A percentile compares a stretch with the other conserved stretches of the same genome.
Conservation (phyloP, 139 green algal genomes). For the Yamagishiella unicocca region DNA sequence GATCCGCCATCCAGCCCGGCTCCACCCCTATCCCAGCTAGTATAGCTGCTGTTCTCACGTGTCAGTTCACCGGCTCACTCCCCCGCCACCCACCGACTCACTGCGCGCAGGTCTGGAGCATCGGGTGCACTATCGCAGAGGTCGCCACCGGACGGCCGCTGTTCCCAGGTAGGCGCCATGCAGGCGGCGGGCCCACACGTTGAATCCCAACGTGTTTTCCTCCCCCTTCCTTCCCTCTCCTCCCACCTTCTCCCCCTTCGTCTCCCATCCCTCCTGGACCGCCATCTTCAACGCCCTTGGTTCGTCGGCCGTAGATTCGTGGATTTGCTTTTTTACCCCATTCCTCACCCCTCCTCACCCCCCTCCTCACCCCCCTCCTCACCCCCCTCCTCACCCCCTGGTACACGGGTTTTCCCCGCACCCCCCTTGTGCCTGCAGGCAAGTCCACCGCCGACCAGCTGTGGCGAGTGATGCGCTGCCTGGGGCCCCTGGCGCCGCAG, state of each 20-base stretch:
- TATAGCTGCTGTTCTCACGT: no score
- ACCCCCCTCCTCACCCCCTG: background rate
- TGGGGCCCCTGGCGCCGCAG: conserved; percentile 60
- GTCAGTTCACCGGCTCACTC: no score
- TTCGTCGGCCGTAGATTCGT: no score
- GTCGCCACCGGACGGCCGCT: conserved; percentile 76
- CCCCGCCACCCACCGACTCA: background rate
- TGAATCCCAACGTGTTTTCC: background rate
- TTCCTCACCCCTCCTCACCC: background rate
- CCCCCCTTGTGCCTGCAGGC: background rate
- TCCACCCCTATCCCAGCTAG: background rate
- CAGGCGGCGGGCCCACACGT: background rate
- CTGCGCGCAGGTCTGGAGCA: conserved; percentile 31
- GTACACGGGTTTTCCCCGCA: no score
- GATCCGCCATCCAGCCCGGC: background rate
- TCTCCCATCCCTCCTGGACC: no score
- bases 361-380: background rate
- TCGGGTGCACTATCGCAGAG: conserved; percentile 82
- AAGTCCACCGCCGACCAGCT: conserved; percentile 80
- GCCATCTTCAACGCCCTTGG: no score
- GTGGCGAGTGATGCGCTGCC: conserved; percentile 71
- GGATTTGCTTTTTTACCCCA: background rate
- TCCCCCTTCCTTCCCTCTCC: background rate
- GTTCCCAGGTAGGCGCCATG: conserved; percentile 64
- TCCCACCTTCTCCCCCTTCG: background rate